phyloP scores from a whole-genome alignment of 2,329 filamentous ascomycete genomes.

The Botrytis fragariae region DNA sequence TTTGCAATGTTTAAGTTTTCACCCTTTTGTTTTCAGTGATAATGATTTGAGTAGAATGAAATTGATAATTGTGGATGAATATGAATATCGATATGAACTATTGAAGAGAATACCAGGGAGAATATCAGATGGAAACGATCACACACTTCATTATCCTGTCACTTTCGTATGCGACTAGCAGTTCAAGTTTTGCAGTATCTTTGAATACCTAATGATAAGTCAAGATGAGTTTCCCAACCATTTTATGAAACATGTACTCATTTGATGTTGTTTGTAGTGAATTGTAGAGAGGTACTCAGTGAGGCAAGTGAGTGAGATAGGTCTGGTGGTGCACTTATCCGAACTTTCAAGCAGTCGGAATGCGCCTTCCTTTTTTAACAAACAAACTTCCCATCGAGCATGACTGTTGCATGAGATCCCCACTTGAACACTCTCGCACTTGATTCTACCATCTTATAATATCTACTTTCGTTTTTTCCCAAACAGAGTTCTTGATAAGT shows the following conservation, averaged over 20 bases:
- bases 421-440: not conserved
- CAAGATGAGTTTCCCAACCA: not conserved
- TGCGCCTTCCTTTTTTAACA: constrained; percentile 3
- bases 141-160: not conserved
- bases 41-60: not conserved
- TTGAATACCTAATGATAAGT: not conserved
- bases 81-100: not conserved
- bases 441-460: not conserved
- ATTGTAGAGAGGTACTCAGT: not conserved
- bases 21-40: not conserved
- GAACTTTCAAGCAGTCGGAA: constrained; percentile 1
- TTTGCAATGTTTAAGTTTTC: not conserved
- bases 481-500: not conserved
- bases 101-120: not conserved
- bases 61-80: not conserved
- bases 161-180: not conserved
- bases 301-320: not conserved
- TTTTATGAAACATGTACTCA: not conserved
- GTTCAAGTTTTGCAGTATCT: not conserved
- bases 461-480: not conserved
- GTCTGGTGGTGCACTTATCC: not conserved
- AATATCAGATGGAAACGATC: not conserved
- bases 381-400: not conserved
- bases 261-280: not conserved
- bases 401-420: not conserved